Conservation (phyloP, 202 grass and related monocot genomes). For the Digitaria exilis region DNA sequence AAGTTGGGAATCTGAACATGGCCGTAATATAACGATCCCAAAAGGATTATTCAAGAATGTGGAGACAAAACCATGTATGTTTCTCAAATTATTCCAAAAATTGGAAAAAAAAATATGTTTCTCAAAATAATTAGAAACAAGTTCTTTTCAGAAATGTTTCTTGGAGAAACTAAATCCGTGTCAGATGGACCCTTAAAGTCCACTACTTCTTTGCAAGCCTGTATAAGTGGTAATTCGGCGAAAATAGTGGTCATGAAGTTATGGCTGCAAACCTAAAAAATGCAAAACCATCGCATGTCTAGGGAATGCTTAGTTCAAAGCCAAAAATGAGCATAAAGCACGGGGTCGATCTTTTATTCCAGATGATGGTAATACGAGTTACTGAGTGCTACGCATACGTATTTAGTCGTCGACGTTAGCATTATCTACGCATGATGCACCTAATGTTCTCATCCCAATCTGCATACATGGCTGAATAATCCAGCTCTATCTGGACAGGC, state of each 20-base stretch:
- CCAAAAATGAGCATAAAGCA: neutral
- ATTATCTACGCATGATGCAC: neutral
- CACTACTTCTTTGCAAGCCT: too few species aligned
- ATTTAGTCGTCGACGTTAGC: neutral
- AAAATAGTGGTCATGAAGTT: neutral
- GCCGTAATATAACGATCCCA: too few species aligned
- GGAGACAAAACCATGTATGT: too few species aligned
- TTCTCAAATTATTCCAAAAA: too few species aligned
- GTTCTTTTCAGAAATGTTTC: too few species aligned
- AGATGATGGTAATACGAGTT: neutral
- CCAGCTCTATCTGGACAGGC: neutral
- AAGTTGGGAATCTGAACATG: too few species aligned
- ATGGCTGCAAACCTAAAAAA: neutral
- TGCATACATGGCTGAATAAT: neutral
- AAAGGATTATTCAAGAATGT: too few species aligned
- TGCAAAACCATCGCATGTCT: neutral
- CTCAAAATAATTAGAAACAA: too few species aligned
- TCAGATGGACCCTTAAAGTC: too few species aligned
- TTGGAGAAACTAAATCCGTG: too few species aligned
- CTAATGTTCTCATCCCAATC: neutral
- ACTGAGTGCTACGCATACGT: neutral
- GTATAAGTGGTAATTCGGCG: too few species aligned
- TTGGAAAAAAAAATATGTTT: too few species aligned
- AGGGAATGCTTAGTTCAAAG: neutral
- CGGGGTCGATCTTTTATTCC: neutral